These are phyloP conservation scores for Geranium brycei DNA, from an alignment of 345 rosid genomes.

Conservation along the genomic window DNA sequence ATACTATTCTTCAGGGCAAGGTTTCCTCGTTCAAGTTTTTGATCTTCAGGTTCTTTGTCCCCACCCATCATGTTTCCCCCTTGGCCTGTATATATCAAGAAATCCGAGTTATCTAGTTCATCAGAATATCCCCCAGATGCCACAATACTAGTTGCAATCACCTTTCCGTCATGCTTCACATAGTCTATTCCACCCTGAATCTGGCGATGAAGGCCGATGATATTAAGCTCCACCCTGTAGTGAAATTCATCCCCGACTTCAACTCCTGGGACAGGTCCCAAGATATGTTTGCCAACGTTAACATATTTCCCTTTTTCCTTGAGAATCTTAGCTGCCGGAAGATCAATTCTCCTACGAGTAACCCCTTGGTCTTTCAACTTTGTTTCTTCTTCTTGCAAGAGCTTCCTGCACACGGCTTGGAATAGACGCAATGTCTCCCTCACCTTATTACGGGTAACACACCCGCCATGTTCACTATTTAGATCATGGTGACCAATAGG, in stretches of 20 bases:
- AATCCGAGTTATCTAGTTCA: slow-evolving; percentile 42
- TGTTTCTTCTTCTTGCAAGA: slow-evolving; percentile 68
- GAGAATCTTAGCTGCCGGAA: slow-evolving; percentile 43
- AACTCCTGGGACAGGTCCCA: slow-evolving; percentile 75
- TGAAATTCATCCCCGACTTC: slow-evolving; percentile 75
- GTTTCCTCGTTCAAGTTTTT: slow-evolving; percentile 59
- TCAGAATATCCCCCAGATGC: slow-evolving; percentile 68
- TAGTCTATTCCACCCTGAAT: slow-evolving; percentile 70
- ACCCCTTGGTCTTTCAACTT: slow-evolving; percentile 15
- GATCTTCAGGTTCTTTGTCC: slow-evolving; percentile 56
- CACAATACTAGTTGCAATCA: slow-evolving; percentile 57
- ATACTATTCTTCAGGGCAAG: slow-evolving; percentile 59
- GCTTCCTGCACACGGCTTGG: slow-evolving; percentile 50
- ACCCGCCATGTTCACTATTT: slow-evolving; percentile 10
- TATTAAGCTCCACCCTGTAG: slow-evolving; percentile 56
- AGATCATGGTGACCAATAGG: slow-evolving; percentile 28
- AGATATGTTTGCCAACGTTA: slow-evolving; percentile 27
- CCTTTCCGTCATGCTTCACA: slow-evolving; percentile 20
- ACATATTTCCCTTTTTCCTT: slow-evolving; percentile 34
- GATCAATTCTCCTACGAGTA: slow-evolving; percentile 40
- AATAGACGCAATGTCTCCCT: slow-evolving; percentile 69
- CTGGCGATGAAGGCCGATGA: slow-evolving; percentile 64
- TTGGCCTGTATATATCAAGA: slow-evolving; percentile 56
- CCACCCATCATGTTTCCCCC: slow-evolving; percentile 58
- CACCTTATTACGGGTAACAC: slow-evolving; percentile 45